Evolutionary conservation across 805 yeast genomes (phyloP).

Genomic region (Zygosaccharomyces pseudorouxii): DNA sequence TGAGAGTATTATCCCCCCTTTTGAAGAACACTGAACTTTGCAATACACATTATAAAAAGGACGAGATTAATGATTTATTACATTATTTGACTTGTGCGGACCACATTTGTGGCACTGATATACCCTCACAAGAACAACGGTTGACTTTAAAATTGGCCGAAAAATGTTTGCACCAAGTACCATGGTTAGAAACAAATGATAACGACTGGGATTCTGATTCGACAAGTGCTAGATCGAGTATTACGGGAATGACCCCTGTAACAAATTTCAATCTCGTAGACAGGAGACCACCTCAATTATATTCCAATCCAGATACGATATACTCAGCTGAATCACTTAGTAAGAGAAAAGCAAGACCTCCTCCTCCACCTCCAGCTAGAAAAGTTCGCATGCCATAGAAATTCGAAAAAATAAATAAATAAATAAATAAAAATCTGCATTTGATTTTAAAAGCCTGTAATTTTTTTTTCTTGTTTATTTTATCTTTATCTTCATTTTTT

Average conservation of each 20-base stretch:
- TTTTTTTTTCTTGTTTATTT: not conserved
- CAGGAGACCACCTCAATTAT: slow-evolving; percentile 7
- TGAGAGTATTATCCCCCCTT: slow-evolving; percentile 71
- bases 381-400: slow-evolving; percentile 15
- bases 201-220: slow-evolving; percentile 11
- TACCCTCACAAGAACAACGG: slow-evolving; percentile 25
- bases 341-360: slow-evolving; percentile 34
- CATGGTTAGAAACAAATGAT: slow-evolving; percentile 30
- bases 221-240: slow-evolving; percentile 21
- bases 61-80: slow-evolving; percentile 49
- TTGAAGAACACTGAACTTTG: slow-evolving; percentile 60
- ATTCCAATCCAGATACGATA: slow-evolving; percentile 15
- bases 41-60: slow-evolving; percentile 52
- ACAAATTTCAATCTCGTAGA: slow-evolving; percentile 5
- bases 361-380: slow-evolving; percentile 40
- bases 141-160: slow-evolving; percentile 42
- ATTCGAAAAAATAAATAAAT: not conserved
- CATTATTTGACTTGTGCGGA: slow-evolving; percentile 39
- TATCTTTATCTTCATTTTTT: not conserved
- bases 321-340: slow-evolving; percentile 37
- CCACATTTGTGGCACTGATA: slow-evolving; percentile 24
- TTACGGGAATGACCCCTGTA: slow-evolving; percentile 17
- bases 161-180: slow-evolving; percentile 34
- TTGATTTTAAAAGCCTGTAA: not conserved
- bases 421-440: not conserved